Conservation (phyloP, 2,329 filamentous ascomycete genomes). For the Clarireedia monteithiana region DNA sequence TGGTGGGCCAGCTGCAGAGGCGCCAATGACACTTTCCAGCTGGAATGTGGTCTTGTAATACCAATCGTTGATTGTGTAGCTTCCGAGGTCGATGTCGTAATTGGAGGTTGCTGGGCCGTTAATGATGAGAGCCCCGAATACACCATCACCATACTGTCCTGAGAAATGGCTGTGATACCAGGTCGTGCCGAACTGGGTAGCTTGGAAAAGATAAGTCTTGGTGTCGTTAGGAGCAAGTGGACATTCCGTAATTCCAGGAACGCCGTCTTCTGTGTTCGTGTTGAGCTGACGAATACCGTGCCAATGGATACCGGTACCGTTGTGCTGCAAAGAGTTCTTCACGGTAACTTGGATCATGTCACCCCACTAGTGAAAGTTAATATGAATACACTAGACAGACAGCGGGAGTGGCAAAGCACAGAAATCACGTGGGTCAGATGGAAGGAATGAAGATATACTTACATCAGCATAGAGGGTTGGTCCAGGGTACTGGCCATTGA, state of each 20-base stretch:
- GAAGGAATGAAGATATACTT: neutral
- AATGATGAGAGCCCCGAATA: constrained; percentile 36
- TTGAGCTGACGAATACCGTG: constrained; percentile 39
- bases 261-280: constrained; percentile 34
- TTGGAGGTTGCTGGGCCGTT: constrained; percentile 25
- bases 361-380: constrained; percentile 21
- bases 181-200: constrained; percentile 12
- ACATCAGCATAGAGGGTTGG: constrained; percentile 23
- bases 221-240: constrained; percentile 40
- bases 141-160: constrained; percentile 40
- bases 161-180: constrained; percentile 50
- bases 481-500: constrained; percentile 28
- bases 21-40: constrained; percentile 21
- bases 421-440: neutral
- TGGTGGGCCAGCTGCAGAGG: neutral
- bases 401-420: no score
- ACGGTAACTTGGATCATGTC: constrained; percentile 23
- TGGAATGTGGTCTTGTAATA: constrained; percentile 31
- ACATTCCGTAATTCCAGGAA: constrained; percentile 28
- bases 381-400: neutral
- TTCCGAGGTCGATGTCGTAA: constrained; percentile 15
- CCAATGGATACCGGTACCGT: constrained; percentile 35
- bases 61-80: constrained; percentile 11
- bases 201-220: constrained; percentile 28
- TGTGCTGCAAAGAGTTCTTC: constrained; percentile 28